Percentiles rank a stretch among this genome's conserved stretches.
These are phyloP conservation scores for Linderniella brevidens DNA, from an alignment of 257 asterid genomes.

Conservation along the genomic window DNA sequence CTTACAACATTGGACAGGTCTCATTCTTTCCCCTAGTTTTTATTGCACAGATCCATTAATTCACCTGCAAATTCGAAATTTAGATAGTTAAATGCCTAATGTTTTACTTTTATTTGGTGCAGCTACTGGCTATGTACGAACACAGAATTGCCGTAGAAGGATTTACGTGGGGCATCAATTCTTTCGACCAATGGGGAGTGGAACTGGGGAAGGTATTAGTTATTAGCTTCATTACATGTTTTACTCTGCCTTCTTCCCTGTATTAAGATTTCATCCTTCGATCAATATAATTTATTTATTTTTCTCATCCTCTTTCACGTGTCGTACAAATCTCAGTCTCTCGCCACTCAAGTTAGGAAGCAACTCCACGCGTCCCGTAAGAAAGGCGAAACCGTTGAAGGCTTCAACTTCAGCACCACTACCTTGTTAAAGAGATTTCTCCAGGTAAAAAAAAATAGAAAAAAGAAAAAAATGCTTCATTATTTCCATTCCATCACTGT, in stretches of 20 bases:
- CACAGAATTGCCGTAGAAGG: constrained; percentile 96
- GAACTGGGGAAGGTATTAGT: constrained; percentile 80
- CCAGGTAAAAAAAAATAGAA: constrained; percentile 52
- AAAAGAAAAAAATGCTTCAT: too few relatives aligned
- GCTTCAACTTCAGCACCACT: constrained; percentile 82
- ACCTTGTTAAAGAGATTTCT: constrained; percentile 49
- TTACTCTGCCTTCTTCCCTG: neutral
- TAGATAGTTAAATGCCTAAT: neutral
- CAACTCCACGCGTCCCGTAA: constrained; percentile 90
- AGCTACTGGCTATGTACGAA: constrained; percentile 92
- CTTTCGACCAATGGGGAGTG: constrained; percentile 99
- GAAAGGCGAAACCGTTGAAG: constrained; percentile 59
- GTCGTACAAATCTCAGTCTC: constrained; percentile 7
- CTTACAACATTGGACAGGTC: constrained; percentile 96
- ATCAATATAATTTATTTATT: constrained; percentile 2
- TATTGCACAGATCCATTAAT: neutral
- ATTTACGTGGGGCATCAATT: constrained; percentile 91
- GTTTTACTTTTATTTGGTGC: constrained; percentile 17
- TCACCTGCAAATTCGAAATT: too few relatives aligned
- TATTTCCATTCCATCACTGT: too few relatives aligned
- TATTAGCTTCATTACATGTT: neutral
- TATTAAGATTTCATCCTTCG: constrained; percentile 7
- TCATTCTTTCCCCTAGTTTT: constrained; percentile 7
- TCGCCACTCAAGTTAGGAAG: constrained; percentile 93
- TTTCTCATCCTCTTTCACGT: constrained; percentile 1